These are phyloP conservation scores for Comarum palustre DNA, from an alignment of 306 rosid genomes.

Conservation along the genomic window DNA sequence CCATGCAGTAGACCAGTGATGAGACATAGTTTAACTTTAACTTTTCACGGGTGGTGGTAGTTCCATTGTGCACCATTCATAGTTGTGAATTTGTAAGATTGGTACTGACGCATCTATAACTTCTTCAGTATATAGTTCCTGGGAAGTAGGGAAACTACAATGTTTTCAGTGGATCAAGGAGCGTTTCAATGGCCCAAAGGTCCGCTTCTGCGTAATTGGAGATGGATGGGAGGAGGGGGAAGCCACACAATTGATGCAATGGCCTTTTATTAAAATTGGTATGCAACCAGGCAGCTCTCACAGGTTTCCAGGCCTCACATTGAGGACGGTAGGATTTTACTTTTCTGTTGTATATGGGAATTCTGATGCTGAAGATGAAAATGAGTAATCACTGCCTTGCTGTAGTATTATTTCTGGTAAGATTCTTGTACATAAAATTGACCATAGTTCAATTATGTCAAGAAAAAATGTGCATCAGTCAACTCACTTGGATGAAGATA, in stretches of 20 bases:
- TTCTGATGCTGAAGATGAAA: conserved; percentile 40
- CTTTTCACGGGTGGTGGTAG: neutral
- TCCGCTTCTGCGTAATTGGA: conserved; percentile 78
- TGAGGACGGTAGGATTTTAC: conserved; percentile 57
- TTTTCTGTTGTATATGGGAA: conserved; percentile 73
- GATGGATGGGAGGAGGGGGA: conserved; percentile 96
- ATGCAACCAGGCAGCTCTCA: conserved; percentile 60
- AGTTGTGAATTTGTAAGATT: neutral
- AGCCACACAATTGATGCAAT: conserved; percentile 71
- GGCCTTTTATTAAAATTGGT: conserved; percentile 87
- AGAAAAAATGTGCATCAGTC: conserved; percentile 9
- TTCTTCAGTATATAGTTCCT: conserved; percentile 79
- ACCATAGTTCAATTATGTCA: conserved; percentile 11
- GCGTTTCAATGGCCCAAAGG: conserved; percentile 63
- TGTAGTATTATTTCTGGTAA: conserved; percentile 23
- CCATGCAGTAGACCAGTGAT: neutral
- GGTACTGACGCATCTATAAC: conserved; percentile 10
- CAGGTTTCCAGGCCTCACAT: conserved; percentile 92
- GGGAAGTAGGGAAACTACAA: conserved; percentile 76
- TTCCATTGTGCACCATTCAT: neutral
- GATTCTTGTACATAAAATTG: conserved; percentile 24
- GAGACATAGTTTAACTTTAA: neutral
- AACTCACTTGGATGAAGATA: conserved; percentile 14
- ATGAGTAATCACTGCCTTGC: conserved; percentile 35
- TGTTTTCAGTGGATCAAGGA: conserved; percentile 78